These are phyloP conservation scores for Balansia obtecta DNA, from an alignment of 2,329 filamentous ascomycete species.

Conservation along the genomic window DNA sequence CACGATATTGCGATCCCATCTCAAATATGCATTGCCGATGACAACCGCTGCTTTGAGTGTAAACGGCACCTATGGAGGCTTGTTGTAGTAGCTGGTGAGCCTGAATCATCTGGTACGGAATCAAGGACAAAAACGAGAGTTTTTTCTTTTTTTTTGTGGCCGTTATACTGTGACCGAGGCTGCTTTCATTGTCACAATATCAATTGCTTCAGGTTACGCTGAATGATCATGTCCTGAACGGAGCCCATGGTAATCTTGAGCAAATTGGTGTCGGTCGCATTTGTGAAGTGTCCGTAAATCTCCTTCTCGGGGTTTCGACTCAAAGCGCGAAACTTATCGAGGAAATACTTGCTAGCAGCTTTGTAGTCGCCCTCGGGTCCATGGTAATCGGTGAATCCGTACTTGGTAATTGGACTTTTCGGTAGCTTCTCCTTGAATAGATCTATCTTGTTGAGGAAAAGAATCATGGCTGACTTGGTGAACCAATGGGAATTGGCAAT, in stretches of 20 bases:
- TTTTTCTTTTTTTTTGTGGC: neutral
- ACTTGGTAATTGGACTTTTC: conserved; percentile 56
- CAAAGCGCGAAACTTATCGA: conserved; percentile 66
- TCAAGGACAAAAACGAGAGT: neutral
- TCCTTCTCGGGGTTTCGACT: conserved; percentile 57
- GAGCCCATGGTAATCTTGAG: conserved; percentile 79
- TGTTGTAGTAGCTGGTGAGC: neutral
- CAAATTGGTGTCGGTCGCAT: conserved; percentile 56
- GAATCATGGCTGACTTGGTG: conserved; percentile 65
- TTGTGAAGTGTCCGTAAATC: conserved; percentile 51
- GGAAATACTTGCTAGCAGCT: conserved; percentile 67
- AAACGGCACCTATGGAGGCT: neutral
- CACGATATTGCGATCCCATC: neutral
- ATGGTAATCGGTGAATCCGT: conserved; percentile 68
- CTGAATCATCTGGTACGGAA: neutral
- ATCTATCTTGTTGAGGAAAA: conserved; percentile 84
- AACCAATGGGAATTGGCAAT: conserved; percentile 84
- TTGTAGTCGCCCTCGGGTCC: conserved; percentile 61
- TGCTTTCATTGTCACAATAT: conserved; percentile 30
- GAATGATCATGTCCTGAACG: conserved; percentile 80
- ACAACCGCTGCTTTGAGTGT: neutral
- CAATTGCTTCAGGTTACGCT: conserved; percentile 68
- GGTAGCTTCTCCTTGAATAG: conserved; percentile 67
- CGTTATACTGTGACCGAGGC: neutral
- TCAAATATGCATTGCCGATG: neutral